Evolutionary conservation across 139 green algal species (phyloP).

Genomic region (Gonium pectorale): DNA sequence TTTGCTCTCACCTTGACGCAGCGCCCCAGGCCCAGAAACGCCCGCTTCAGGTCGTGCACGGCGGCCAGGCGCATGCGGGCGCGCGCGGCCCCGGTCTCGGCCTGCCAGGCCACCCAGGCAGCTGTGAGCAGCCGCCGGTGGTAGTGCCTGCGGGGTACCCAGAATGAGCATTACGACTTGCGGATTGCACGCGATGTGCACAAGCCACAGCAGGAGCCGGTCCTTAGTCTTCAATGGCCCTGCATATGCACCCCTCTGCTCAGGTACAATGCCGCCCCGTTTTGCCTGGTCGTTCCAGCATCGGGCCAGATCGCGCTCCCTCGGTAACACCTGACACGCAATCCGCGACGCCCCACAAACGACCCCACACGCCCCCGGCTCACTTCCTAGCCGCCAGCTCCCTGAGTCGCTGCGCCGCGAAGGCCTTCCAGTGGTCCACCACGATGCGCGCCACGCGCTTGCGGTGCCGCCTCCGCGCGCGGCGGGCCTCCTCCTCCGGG

Average conservation of each 20-base stretch:
- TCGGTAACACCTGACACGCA: too few relatives aligned
- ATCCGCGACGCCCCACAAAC: too few relatives aligned
- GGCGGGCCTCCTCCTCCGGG: slow-evolving; percentile 35
- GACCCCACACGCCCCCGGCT: too few relatives aligned
- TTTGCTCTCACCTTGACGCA: slow-evolving; percentile 40
- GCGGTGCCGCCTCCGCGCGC: slow-evolving; percentile 50
- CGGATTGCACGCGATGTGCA: too few relatives aligned
- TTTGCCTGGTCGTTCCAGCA: too few relatives aligned
- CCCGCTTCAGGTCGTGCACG: slow-evolving; percentile 26
- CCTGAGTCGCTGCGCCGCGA: slow-evolving; percentile 43
- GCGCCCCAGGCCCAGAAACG: slow-evolving; percentile 21
- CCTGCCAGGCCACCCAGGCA: slow-evolving; percentile 25
- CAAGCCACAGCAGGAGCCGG: too few relatives aligned
- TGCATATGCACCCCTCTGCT: too few relatives aligned
- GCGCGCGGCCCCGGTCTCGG: background rate
- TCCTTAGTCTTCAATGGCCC: too few relatives aligned
- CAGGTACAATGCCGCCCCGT: too few relatives aligned
- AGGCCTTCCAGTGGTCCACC: slow-evolving; percentile 62
- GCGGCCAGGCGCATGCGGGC: slow-evolving; percentile 23
- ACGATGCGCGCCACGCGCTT: slow-evolving; percentile 58
- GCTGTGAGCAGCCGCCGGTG: slow-evolving; percentile 36
- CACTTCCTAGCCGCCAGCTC: slow-evolving; percentile 37
- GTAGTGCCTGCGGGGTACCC: slow-evolving; percentile 9
- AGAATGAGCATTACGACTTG: too few relatives aligned
- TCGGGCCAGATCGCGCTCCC: too few relatives aligned